Percentiles rank a stretch among this genome's conserved stretches.
Evolutionary conservation across 2,329 filamentous ascomycete genomes (phyloP).

Genomic region (Hypoxylon rubiginosum): DNA sequence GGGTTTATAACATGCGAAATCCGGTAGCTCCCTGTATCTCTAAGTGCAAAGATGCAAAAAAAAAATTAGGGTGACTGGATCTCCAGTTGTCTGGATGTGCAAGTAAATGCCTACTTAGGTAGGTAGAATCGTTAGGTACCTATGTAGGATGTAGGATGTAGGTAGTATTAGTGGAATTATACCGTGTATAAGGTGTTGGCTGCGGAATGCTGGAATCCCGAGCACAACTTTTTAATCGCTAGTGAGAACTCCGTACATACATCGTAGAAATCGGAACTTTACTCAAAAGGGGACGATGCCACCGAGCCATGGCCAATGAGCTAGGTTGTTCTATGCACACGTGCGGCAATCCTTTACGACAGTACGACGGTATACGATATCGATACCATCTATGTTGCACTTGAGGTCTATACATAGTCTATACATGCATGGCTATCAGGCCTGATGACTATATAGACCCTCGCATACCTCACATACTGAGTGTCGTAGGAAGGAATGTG

Average conservation of each 20-base stretch:
- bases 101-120: conserved; percentile 23
- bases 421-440: not conserved
- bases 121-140: conserved; percentile 22
- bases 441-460: too few species aligned
- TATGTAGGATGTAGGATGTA: too few species aligned
- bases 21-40: conserved; percentile 22
- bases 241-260: not conserved
- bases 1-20: conserved; percentile 23
- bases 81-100: conserved; percentile 13
- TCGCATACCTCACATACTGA: too few species aligned
- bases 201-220: conserved; percentile 35
- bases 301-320: conserved; percentile 11
- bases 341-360: not conserved
- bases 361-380: not conserved
- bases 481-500: too few species aligned
- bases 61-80: conserved; percentile 1
- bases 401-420: not conserved
- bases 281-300: conserved; percentile 5
- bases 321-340: not conserved
- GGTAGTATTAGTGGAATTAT: conserved; percentile 23
- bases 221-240: conserved; percentile 28
- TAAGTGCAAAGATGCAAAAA: conserved; percentile 5
- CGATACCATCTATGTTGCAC: not conserved
- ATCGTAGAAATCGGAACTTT: conserved; percentile 20
- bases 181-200: conserved; percentile 11